Evolutionary conservation across 495 filamentous ascomycete species (phyloP), one percentile per base, ranked within the genome.

Genomic region (Staphylotrichum longicolle): DNA sequence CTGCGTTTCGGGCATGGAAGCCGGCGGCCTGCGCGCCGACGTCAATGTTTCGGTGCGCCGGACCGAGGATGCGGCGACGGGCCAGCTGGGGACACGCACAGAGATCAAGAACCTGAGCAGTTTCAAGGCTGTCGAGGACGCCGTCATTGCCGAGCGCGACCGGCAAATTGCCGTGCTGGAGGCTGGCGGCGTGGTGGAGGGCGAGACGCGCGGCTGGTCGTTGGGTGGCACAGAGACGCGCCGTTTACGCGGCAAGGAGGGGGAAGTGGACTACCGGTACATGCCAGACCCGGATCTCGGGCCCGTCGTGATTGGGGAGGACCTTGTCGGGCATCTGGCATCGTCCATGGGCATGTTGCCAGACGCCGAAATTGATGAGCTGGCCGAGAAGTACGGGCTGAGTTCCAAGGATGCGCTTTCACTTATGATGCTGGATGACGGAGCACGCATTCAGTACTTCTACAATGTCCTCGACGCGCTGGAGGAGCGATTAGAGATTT

Each of bases 61-160:
- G 61, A 69, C 42, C 2, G 58, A 68, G 0, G 74, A 80, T 0
- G 81, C 78, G 12, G 68, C 58, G 3, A 61, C 69, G 32, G 72
- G 75, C 53, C 75, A 77, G 14, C 80, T 97, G 11, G 94, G 94
- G 7, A 90, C 92, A 67, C 82, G 93, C 53, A 96, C 92, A 1
- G 94, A 99, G 76, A 98, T 99, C 78, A 99, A 99, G 75, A 99
- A 99, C 65, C 71, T 99, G 52, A 91, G 88, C 70, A 95, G 89
- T 61, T 91, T 98, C 78, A 96, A 95, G 70, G 89, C 93, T 2
- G 88, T 98, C 15, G 91, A 96, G 72, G 92, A 96, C 62, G 93
- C 94, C 9, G 90, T 99, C 62, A 85, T 89, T 48, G 90, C 91
- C 3, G 94, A 99, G 76, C 85, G 91, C 50, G 87, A 91, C 60